phyloP scores from a whole-genome alignment of 306 rosid species.

The Prosopis cineraria region DNA sequence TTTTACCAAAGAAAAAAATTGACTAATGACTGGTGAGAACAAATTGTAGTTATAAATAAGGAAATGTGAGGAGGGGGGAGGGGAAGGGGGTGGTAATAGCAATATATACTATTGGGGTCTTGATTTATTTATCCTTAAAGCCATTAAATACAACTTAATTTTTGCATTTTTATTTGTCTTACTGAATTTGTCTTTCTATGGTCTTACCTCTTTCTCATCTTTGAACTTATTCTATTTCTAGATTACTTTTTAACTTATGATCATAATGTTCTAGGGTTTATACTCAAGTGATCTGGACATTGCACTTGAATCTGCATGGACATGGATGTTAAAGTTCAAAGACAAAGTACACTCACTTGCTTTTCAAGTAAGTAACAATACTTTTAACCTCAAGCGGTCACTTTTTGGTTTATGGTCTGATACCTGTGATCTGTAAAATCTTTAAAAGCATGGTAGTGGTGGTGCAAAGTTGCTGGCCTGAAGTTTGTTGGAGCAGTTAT shows the following conservation, averaged over 20 bases:
- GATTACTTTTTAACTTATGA: neutral
- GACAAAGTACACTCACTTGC: slow-evolving; percentile 77
- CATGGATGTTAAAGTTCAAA: slow-evolving; percentile 81
- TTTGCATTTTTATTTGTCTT: slow-evolving; percentile 5
- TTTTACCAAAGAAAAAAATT: neutral
- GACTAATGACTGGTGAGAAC: slow-evolving; percentile 12
- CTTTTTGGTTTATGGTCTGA: slow-evolving; percentile 35
- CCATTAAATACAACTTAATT: neutral
- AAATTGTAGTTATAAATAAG: slow-evolving; percentile 19
- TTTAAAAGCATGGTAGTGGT: slow-evolving; percentile 55
- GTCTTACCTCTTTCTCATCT: slow-evolving; percentile 16
- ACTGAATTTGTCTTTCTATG: slow-evolving; percentile 15
- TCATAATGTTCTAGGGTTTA: slow-evolving; percentile 60
- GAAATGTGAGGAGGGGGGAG: slow-evolving; percentile 17
- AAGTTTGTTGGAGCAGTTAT: slow-evolving; percentile 78
- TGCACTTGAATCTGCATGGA: slow-evolving; percentile 81
- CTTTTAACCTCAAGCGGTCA: slow-evolving; percentile 15
- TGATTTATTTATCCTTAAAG: slow-evolving; percentile 8
- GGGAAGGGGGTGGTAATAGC: neutral
- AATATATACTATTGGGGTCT: neutral
- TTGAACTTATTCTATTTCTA: slow-evolving; percentile 17
- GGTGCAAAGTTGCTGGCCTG: slow-evolving; percentile 87
- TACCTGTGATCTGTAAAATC: slow-evolving; percentile 34
- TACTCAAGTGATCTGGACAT: slow-evolving; percentile 78
- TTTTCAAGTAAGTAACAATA: slow-evolving; percentile 61